A percentile compares a stretch with the other conserved stretches of the same genome.
These are phyloP conservation scores for Populus davidiana DNA, from an alignment of 345 rosid species.

Conservation along the genomic window DNA sequence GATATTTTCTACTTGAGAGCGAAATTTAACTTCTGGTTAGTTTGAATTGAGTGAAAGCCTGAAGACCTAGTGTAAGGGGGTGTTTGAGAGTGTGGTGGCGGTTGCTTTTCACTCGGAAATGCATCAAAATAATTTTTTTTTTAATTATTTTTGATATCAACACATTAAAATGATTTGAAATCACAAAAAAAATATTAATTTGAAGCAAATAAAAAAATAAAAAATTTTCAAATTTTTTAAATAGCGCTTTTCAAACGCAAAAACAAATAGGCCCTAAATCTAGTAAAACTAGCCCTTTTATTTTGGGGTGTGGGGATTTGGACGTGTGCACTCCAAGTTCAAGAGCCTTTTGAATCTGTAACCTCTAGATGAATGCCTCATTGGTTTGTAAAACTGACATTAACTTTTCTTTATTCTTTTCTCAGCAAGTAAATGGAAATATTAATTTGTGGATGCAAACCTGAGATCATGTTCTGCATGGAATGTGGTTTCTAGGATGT, in stretches of 20 bases:
- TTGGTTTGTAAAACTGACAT: neutral
- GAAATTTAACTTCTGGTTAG: neutral
- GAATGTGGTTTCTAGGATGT: neutral
- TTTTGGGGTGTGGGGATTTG: neutral
- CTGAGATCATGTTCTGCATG: neutral
- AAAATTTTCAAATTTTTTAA: no score
- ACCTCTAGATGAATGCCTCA: neutral
- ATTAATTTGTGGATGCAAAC: neutral
- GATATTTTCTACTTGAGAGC: neutral
- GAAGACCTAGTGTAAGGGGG: neutral
- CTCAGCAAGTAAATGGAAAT: neutral
- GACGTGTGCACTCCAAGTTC: neutral
- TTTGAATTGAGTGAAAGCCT: neutral
- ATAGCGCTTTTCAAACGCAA: no score
- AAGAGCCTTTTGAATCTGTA: neutral
- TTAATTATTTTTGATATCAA: no score
- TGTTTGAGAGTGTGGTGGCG: no score
- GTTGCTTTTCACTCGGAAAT: no score
- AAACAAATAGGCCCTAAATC: neutral
- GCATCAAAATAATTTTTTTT: no score
- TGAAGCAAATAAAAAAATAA: no score
- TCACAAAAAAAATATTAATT: no score
- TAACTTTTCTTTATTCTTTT: neutral
- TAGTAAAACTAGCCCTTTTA: neutral
- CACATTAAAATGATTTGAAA: no score